These are phyloP conservation scores for Cymbopogon flexuosus DNA, from an alignment of 202 grass and related monocot genomes.

Conservation along the genomic window DNA sequence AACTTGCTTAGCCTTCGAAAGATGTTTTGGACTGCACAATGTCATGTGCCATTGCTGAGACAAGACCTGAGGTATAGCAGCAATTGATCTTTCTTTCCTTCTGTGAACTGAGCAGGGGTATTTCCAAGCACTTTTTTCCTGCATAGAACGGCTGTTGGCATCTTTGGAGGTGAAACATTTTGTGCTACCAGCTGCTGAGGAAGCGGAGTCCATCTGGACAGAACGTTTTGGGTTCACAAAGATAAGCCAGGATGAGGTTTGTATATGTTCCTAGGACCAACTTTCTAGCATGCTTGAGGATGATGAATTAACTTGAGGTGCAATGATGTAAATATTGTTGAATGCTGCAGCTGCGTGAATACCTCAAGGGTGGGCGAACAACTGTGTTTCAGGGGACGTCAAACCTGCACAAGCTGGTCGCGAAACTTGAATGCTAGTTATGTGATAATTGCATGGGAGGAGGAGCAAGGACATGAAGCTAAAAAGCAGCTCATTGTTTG, in stretches of 20 bases:
- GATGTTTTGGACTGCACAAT: constrained; percentile 2
- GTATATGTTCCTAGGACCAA: neutral
- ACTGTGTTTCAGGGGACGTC: constrained; percentile 82
- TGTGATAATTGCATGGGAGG: neutral
- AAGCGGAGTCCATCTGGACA: constrained; percentile 83
- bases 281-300: neutral
- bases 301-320: neutral
- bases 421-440: constrained; percentile 11
- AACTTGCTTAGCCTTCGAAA: neutral
- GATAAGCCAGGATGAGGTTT: constrained; percentile 74
- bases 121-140: constrained; percentile 64
- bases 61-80: neutral
- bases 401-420: constrained; percentile 69
- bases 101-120: constrained; percentile 52
- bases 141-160: constrained; percentile 64
- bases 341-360: constrained; percentile 51
- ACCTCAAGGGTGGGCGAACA: constrained; percentile 70
- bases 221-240: constrained; percentile 69
- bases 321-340: constrained; percentile 21
- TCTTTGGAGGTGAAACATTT: constrained; percentile 82
- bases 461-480: neutral
- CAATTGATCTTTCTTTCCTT: constrained; percentile 10
- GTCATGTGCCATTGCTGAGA: neutral
- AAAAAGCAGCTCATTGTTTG: neutral
- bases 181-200: constrained; percentile 76